Percentiles rank a stretch among this genome's conserved stretches.
phyloP scores from a whole-genome alignment of 352 stramenopile genomes.

The Phytopythium oedochilum region DNA sequence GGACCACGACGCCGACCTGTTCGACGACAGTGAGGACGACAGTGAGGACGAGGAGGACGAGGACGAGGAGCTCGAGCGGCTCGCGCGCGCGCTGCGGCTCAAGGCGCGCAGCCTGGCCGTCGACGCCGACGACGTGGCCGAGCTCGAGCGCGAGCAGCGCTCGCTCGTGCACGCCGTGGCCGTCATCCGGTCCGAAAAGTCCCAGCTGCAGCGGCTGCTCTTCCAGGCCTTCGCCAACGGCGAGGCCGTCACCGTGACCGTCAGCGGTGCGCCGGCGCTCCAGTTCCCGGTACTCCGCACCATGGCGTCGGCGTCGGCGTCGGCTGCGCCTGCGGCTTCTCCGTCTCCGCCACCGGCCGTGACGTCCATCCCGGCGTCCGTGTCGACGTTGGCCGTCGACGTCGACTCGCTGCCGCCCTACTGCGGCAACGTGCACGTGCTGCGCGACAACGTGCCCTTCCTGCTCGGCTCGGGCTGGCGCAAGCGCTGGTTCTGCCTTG shows the following conservation, averaged over 20 bases:
- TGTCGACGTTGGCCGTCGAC: conserved; percentile 9
- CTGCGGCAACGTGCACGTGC: conserved; percentile 68
- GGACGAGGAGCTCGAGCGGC: conserved; percentile 35
- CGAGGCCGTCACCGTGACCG: conserved; percentile 18
- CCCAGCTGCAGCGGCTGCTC: conserved; percentile 52
- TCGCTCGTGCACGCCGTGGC: conserved; percentile 47
- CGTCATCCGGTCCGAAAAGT: conserved; percentile 61
- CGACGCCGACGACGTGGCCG: conserved; percentile 56
- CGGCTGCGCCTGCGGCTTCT: too few relatives aligned
- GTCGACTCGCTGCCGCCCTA: conserved; percentile 56
- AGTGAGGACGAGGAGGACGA: conserved; percentile 42
- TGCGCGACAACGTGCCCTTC: conserved; percentile 74
- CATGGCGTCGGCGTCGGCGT: conserved; percentile 20
- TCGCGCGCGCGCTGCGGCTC: conserved; percentile 38
- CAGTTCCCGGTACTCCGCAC: conserved; percentile 18
- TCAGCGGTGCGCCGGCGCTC: conserved; percentile 14
- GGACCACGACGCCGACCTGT: conserved; percentile 16
- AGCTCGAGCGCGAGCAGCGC: conserved; percentile 53
- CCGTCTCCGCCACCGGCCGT: conserved; percentile 1
- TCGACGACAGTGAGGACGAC: conserved; percentile 33
- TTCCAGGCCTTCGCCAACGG: conserved; percentile 49
- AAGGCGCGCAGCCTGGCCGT: conserved; percentile 52
- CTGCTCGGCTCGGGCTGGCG: conserved; percentile 64
- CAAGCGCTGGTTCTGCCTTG: conserved; percentile 81
- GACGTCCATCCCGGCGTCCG: conserved; percentile 2